Conservation (phyloP, 192 early-diverging fungal species). For the Umbelopsis ramanniana region DNA sequence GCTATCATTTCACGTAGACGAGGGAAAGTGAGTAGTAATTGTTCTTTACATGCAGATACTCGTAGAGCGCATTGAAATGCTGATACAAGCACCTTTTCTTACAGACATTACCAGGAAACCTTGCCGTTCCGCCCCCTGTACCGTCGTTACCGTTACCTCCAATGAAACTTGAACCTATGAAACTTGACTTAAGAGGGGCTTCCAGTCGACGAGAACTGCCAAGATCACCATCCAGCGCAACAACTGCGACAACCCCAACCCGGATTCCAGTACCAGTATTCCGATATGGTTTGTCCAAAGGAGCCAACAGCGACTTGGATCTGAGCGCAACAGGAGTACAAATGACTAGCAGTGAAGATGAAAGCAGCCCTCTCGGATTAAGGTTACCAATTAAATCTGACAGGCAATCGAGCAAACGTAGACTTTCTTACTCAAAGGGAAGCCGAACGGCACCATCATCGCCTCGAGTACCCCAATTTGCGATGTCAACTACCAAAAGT, state of each 20-base stretch:
- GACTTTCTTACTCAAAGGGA: slow-evolving; percentile 1
- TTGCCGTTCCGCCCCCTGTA: slow-evolving; percentile 31
- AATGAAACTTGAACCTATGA: slow-evolving; percentile 22
- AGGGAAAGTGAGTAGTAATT: slow-evolving; percentile 28
- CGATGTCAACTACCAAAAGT: neutral
- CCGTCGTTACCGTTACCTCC: slow-evolving; percentile 24
- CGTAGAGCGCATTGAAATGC: neutral
- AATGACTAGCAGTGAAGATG: slow-evolving; percentile 9
- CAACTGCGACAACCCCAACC: slow-evolving; percentile 15
- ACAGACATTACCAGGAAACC: slow-evolving; percentile 37
- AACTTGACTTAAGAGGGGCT: slow-evolving; percentile 1
- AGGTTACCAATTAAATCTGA: neutral
- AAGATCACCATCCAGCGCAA: neutral
- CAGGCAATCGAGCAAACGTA: neutral
- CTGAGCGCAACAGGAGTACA: neutral
- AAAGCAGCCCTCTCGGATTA: slow-evolving; percentile 1
- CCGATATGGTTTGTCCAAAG: slow-evolving; percentile 14
- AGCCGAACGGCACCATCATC: slow-evolving; percentile 12
- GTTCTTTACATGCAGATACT: neutral
- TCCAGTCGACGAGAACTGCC: slow-evolving; percentile 1
- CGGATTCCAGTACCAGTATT: slow-evolving; percentile 11
- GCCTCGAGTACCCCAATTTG: neutral
- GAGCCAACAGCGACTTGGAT: slow-evolving; percentile 4
- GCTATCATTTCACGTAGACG: slow-evolving; percentile 19
- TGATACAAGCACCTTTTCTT: neutral